Base-by-base conservation (phyloP, 2,329 filamentous ascomycete genomes). In the Ophiostoma montium region DNA sequence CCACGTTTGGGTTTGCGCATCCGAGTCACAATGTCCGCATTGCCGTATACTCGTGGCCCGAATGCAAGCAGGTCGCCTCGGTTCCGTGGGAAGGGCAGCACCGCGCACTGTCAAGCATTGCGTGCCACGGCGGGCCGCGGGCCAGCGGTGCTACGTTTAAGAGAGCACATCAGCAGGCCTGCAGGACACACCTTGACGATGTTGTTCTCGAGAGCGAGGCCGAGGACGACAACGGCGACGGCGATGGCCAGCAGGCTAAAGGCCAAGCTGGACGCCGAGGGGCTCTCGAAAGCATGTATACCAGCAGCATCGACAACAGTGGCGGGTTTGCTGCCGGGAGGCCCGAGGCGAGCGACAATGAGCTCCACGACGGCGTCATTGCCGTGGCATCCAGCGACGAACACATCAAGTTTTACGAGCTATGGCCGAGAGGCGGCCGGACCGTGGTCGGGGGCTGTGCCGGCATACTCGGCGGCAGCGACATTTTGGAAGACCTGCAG, bases 1-100 rank as follows among this genome's bases (percentile, higher is more conserved):
- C 88, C 1, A 95, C 90, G 0, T 95, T 98, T 65, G 90, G 92
- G 5, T 96, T 94, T 60, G 80, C 89, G 3, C 83, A 94, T 57
- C 88, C 90, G 1, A 86, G 94, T 38, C 92, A 98, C 60, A 79
- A 84, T 0, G 86, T 84, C 57, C 81, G 92, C 18, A 86, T 98
- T 55, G 92, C 88, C 2, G 82, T 96, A 9, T 98, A 95, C 65
- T 83, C 84, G 42, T 96, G 92, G 92, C 92, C 92, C 0, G 83
- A 85, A 49, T 96, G 92, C 64, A 78, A 79, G 55, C 86, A 92
- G 61, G 76, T 95, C 1, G 84, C 86, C 11, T 82, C 84, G 15
- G 84, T 96, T 50, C 85, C 88, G 0, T 96, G 80, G 90, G 80
- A 79, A 46, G 78, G 81, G 23, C 23, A 27, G 23, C 23, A 27